phyloP scores from a whole-genome alignment of 2,329 filamentous ascomycete species.

The Stromatinia cepivora region DNA sequence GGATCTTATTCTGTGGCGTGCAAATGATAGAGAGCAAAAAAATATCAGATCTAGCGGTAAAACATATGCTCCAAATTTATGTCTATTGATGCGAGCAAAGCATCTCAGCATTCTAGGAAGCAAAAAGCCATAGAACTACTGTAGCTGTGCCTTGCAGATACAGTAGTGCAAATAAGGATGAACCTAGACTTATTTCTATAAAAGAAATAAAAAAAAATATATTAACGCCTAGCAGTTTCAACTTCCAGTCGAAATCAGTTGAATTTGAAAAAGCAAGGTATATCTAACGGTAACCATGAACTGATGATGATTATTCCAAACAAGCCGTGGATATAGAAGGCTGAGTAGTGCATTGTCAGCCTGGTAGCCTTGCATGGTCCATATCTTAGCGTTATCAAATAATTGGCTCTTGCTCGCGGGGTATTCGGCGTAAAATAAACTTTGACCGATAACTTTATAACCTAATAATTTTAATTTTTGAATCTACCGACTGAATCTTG shows the following conservation, averaged over 20 bases:
- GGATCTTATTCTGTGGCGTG: conserved; percentile 16
- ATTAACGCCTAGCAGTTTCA: background rate
- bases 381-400: conserved; percentile 10
- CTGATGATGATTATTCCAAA: background rate
- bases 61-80: conserved; percentile 1
- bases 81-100: background rate
- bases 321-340: background rate
- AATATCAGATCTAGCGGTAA: conserved; percentile 18
- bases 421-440: conserved; percentile 19
- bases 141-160: conserved; percentile 16
- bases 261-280: background rate
- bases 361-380: conserved; percentile 11
- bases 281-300: too few relatives aligned
- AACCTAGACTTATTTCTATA: background rate
- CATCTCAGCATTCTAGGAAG: background rate
- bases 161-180: background rate
- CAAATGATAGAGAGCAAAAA: background rate
- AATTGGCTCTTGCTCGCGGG: conserved; percentile 17
- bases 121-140: conserved; percentile 5
- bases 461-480: conserved; percentile 19
- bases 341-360: background rate
- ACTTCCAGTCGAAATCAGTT: background rate
- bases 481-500: conserved; percentile 6
- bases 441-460: background rate
- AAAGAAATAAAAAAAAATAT: background rate